A percentile compares a stretch with the other conserved stretches of the same genome.
Evolutionary conservation across 179 eudicot genomes (phyloP).

Genomic region (Pouteria campechiana): DNA sequence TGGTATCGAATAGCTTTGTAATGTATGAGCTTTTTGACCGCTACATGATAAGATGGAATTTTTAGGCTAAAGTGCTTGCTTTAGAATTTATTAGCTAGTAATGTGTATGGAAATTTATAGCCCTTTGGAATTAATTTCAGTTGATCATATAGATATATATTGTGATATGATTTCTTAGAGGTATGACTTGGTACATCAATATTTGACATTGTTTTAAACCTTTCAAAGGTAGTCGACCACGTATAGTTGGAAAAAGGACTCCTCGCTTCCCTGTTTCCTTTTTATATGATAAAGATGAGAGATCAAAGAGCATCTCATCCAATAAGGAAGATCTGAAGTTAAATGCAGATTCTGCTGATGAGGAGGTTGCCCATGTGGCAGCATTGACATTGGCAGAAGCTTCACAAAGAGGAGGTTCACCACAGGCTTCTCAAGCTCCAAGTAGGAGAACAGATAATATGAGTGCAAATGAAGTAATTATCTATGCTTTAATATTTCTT

Average conservation of each 20-base stretch:
- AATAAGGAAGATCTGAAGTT: constrained; percentile 48
- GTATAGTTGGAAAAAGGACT: constrained; percentile 97
- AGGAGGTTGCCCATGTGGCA: constrained; percentile 79
- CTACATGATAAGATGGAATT: no score
- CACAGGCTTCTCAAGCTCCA: constrained; percentile 76
- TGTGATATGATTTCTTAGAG: no score
- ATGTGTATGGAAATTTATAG: no score
- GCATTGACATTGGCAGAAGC: constrained; percentile 91
- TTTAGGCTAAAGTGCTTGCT: no score
- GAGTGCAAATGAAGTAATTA: constrained; percentile 43
- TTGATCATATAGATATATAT: no score
- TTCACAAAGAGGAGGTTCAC: constrained; percentile 96
- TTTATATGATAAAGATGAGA: constrained; percentile 47
- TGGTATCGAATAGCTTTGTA: no score
- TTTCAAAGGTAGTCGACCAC: constrained; percentile 50
- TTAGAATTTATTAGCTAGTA: no score
- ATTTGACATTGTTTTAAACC: constrained; percentile 1
- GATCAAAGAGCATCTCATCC: constrained; percentile 51
- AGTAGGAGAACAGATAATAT: constrained; percentile 33
- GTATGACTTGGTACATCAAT: no score
- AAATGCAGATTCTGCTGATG: constrained; percentile 51
- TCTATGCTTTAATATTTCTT: background rate
- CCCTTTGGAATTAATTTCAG: no score
- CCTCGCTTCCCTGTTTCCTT: constrained; percentile 84
- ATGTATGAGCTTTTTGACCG: no score